Percentiles rank a stretch among this genome's conserved stretches.
Evolutionary conservation across 2,329 filamentous ascomycete genomes (phyloP).

Genomic region (Fusarium subtropicale): DNA sequence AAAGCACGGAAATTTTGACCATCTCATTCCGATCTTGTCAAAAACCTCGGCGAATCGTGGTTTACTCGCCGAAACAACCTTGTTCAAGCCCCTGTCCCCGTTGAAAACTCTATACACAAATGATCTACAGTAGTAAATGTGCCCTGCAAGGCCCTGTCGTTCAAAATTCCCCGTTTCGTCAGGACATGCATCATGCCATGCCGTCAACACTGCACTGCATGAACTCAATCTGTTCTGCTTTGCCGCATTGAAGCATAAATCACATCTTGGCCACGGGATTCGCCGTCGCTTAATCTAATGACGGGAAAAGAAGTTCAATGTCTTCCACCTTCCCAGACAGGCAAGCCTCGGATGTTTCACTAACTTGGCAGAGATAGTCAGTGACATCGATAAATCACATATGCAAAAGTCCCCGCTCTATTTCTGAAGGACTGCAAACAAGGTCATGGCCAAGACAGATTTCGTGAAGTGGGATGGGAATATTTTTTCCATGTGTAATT

Average conservation of each 20-base stretch:
- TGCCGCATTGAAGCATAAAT: not conserved
- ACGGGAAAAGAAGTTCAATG: not conserved
- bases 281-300: not conserved
- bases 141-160: not conserved
- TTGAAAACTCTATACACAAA: not conserved
- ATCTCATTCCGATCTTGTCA: too few species aligned
- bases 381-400: not conserved
- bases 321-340: not conserved
- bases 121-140: not conserved
- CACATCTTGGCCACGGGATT: not conserved
- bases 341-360: not conserved
- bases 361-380: not conserved
- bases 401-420: not conserved
- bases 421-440: not conserved
- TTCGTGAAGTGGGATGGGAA: too few species aligned
- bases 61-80: not conserved
- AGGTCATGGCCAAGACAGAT: not conserved
- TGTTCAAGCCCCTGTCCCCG: fast-evolving
- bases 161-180: not conserved
- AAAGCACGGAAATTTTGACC: too few species aligned
- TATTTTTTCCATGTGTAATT: not conserved
- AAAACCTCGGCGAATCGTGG: too few species aligned
- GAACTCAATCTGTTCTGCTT: not conserved
- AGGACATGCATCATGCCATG: not conserved
- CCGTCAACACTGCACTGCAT: not conserved